These are phyloP conservation scores for Rhizomucor miehei DNA, from an alignment of 371 early-diverging fungal species.

Conservation along the genomic window DNA sequence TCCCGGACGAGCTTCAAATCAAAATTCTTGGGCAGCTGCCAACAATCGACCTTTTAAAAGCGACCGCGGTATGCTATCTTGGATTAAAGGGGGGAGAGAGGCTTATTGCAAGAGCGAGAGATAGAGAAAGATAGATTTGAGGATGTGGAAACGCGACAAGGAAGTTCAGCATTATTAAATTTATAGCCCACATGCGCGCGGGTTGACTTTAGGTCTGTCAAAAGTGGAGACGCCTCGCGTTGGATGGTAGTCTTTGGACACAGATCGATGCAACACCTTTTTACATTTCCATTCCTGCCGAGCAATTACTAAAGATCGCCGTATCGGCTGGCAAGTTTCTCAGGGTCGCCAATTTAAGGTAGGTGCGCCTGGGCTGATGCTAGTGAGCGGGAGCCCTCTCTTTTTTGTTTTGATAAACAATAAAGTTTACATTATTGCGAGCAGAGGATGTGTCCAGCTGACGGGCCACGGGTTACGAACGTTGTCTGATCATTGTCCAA, in stretches of 20 bases:
- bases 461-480: constrained; percentile 45
- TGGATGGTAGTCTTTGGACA: constrained; percentile 56
- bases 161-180: too few species aligned
- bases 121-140: too few species aligned
- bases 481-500: constrained; percentile 51
- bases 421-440: neutral
- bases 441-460: constrained; percentile 59
- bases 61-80: constrained; percentile 26
- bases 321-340: constrained; percentile 49
- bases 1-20: constrained; percentile 42
- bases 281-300: constrained; percentile 49
- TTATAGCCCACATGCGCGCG: too few species aligned
- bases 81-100: neutral
- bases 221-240: constrained; percentile 45
- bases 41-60: constrained; percentile 32
- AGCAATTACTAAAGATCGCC: constrained; percentile 40
- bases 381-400: neutral
- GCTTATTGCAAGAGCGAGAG: neutral
- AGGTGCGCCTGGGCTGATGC: constrained; percentile 3
- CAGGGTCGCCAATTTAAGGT: constrained; percentile 55
- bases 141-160: too few species aligned
- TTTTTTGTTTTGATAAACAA: neutral
- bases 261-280: constrained; percentile 44
- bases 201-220: constrained; percentile 36
- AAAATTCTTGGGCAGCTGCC: constrained; percentile 27